phyloP scores from a whole-genome alignment of 352 stramenopile genomes.

The Phytophthora sp. region DNA sequence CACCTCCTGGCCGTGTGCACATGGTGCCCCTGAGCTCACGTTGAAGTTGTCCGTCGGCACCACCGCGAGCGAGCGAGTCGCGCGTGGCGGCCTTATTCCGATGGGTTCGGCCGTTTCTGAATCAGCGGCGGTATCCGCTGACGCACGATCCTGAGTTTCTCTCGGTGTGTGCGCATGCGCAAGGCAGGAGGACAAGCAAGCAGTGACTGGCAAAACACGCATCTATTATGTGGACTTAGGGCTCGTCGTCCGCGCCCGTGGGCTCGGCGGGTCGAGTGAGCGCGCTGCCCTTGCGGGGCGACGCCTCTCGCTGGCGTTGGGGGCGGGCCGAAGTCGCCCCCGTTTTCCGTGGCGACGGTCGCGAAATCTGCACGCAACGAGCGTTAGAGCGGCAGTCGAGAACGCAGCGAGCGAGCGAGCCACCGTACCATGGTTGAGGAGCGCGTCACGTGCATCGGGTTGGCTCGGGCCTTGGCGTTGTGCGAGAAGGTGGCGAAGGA shows the following conservation, averaged over 20 bases:
- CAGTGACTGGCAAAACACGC: conserved; percentile 11
- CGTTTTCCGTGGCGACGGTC: conserved; percentile 30
- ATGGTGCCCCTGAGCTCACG: not conserved
- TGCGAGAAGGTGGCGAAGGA: conserved; percentile 79
- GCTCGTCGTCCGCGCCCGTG: conserved; percentile 13
- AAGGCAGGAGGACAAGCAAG: not conserved
- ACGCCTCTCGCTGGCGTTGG: conserved; percentile 5
- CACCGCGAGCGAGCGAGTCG: no score
- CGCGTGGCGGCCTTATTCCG: no score
- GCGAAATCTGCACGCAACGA: conserved; percentile 24
- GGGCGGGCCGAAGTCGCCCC: conserved; percentile 11
- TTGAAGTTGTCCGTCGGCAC: conserved; percentile 33
- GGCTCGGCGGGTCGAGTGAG: conserved; percentile 22
- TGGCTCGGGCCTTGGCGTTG: conserved; percentile 58
- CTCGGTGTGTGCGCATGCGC: not conserved
- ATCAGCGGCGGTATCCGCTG: conserved; percentile 8
- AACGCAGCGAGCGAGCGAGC: not conserved
- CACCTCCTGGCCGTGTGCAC: not conserved
- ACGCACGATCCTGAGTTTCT: not conserved
- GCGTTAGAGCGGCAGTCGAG: conserved; percentile 1
- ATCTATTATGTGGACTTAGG: conserved; percentile 2
- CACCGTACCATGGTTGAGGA: conserved; percentile 23
- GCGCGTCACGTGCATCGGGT: conserved; percentile 6
- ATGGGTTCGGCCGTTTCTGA: no score
- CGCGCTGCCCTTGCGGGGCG: conserved; percentile 15